Evolutionary conservation across 2,329 filamentous ascomycete species (phyloP).

Genomic region (Microascus cirrosus): DNA sequence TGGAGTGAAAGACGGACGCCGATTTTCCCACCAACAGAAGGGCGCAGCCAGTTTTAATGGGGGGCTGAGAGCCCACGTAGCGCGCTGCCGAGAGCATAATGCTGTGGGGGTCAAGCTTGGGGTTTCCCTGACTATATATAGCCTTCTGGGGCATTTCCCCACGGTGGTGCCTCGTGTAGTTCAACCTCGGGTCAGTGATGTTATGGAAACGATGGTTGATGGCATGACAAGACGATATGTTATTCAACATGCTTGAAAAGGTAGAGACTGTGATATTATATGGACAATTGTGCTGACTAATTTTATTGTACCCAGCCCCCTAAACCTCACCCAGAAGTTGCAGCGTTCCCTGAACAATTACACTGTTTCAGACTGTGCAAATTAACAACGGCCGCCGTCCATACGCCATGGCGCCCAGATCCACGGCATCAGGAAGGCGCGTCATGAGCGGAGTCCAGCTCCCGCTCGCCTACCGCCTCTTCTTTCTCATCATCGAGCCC

Average conservation of each 20-base stretch:
- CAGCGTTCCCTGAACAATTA: no score
- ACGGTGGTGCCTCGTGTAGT: not conserved
- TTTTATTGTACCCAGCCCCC: not conserved
- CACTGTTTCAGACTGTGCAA: no score
- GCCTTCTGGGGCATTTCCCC: not conserved
- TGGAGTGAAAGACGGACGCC: not conserved
- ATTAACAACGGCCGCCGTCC: not conserved
- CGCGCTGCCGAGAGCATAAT: not conserved
- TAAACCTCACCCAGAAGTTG: not conserved
- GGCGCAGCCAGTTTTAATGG: not conserved
- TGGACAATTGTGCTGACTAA: not conserved
- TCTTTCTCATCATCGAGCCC: constrained; percentile 66
- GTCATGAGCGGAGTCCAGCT: constrained; percentile 29
- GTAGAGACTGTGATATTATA: no score
- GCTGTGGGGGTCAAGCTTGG: not conserved
- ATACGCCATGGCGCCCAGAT: constrained; percentile 10
- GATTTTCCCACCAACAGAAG: constrained; percentile 3
- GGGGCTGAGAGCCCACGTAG: not conserved
- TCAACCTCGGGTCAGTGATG: not conserved
- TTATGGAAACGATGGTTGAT: no score
- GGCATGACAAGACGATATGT: no score
- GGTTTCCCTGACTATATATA: not conserved
- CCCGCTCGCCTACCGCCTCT: constrained; percentile 53
- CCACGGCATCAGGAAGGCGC: constrained; percentile 4
- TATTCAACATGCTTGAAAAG: no score